Conservation (phyloP, 2,329 filamentous ascomycete species). For the Pyricularia pennisetigena region DNA sequence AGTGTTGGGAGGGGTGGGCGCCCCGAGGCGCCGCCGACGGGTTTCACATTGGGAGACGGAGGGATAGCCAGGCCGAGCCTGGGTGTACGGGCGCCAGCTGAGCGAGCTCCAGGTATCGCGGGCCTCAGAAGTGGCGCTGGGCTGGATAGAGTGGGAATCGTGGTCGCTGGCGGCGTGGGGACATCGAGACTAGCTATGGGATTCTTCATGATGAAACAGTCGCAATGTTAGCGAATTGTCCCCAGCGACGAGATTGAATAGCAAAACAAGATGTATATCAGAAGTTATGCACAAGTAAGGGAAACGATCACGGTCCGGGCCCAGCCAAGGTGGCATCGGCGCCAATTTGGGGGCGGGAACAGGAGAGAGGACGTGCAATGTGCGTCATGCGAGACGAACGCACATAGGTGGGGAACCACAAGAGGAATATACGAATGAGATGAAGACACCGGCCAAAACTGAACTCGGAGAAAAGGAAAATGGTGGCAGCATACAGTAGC, state of each 20-base stretch:
- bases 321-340: neutral
- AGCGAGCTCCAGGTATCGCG: constrained; percentile 63
- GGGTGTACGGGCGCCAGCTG: constrained; percentile 55
- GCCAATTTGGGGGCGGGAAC: neutral
- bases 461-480: neutral
- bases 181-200: constrained; percentile 5
- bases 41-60: constrained; percentile 71
- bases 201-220: constrained; percentile 4
- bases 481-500: constrained; percentile 1
- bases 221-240: neutral
- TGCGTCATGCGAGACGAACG: neutral
- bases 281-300: neutral
- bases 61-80: constrained; percentile 85
- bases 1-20: constrained; percentile 68
- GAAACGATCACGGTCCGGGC: neutral
- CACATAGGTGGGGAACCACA: neutral
- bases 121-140: constrained; percentile 75
- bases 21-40: constrained; percentile 48
- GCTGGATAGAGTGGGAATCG: constrained; percentile 55
- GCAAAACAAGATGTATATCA: neutral
- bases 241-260: neutral
- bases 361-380: neutral
- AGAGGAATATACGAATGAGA: neutral
- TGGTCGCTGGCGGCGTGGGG: constrained; percentile 18
- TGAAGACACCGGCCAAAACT: too few species aligned